Base-by-base conservation (phyloP, 768 basidiomycete species). In the Macrocybe gigantea region DNA sequence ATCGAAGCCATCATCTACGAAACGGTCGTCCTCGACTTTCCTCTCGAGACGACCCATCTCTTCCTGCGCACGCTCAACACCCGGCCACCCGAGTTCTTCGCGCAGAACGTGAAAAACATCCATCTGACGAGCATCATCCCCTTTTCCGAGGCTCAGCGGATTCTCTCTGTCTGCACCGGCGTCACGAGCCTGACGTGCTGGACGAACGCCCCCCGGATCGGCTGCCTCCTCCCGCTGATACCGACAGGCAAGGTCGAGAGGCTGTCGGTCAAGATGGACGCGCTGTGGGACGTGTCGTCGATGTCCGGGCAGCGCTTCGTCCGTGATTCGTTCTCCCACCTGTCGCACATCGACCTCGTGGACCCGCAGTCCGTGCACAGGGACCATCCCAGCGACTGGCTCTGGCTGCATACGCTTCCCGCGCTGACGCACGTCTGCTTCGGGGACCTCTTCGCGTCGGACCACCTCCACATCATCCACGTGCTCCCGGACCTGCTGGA, bases 1-100 rank as follows among this genome's bases (percentile, higher is more conserved):
- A 56, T 64, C 35, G 67, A 69, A 55, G 49, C 60, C 5, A 43
- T 66, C 29, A 60, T 65, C 12, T 67, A 69, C 44, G 59, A 61
- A 38, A 64, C 57, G 7, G 55, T 69, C 14, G 56, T 64, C 4
- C 55, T 67, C 3, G 59, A 62, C 13, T 29, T 53, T 13, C 55
- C 56, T 12, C 35, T 53, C 10, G 2, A 11, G 2, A 56, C 48
- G 7, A 54, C 57, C 8, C 45, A 54, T 5, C 51, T 60, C 33
- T 66, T 67, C 52, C 46, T 63, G 33, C 54, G 56, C 8, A 69
- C 66, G 2, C 54, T 69, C 48, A 45, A 55, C 30, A 54, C 58
- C 1, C 53, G 61, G 5, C 62, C 64, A 0, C 33, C 57, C 6
- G 49, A 43, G 29, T 67, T 69, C 53, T 66, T 67, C 45, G 52